Base-by-base conservation (phyloP, 2,329 filamentous ascomycete species). In the Sphaerulina populicola region DNA sequence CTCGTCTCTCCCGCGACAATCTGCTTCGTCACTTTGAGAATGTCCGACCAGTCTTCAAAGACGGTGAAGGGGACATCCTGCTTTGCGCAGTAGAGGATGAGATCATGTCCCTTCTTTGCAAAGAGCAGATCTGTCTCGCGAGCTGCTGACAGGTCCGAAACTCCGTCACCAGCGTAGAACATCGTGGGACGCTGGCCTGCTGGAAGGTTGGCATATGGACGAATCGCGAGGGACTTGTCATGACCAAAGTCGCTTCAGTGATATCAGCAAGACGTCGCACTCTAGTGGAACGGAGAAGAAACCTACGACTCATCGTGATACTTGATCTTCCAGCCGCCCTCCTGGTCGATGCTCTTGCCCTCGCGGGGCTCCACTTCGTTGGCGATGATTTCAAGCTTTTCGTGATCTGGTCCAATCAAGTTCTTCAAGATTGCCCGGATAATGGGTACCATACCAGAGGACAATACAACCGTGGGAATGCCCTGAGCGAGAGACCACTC, bases 161-260 rank as follows among this genome's bases (percentile, higher is more conserved):
- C 88, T 44, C 91, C 91, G 62, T 97, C 91, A 52, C 93, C 93
- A 30, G 93, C 91, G 64, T 98, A 98, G 69, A 97, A 88, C 72
- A 97, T 80, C 36, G 81, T 83, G 2, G 93, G 93, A 38, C 89
- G 78, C 63, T 85, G 71, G 30, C 74, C 68, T 11, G 75, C 75
- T 0, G 87, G 82, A 39, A 94, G 75, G 23, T 81, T 76, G 2
- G 85, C 83, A 71, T 97, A 97, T 46, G 88, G 88, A 58, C 87
- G 82, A 63, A 98, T 88, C 67, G 93, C 88, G 48, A 91, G 75
- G 23, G 85, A 90, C 79, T 98, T 98, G 77, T 98, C 91, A 67
- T 98, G 93, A n/a, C 93, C 93, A 63, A 94, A 94, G 52, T 83
- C 78, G 65, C 85, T 87, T 87, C 56, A 2, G 6, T 7, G 9